Evolutionary conservation across 1,284 basidiomycete species (phyloP).

Genomic region (Leccinum subrobustum): DNA sequence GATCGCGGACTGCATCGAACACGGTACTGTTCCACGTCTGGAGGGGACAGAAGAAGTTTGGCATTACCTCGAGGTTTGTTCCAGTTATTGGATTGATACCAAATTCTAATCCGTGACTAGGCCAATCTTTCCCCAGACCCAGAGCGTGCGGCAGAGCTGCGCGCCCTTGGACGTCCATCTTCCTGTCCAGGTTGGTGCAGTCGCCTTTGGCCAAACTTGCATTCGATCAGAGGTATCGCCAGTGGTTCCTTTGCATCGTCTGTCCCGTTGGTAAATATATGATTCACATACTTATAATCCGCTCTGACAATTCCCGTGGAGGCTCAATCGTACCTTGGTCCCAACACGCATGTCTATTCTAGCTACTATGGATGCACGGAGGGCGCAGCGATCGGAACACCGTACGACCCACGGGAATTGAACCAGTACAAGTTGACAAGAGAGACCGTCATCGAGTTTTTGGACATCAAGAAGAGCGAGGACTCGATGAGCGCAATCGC

Average conservation of each 20-base stretch:
- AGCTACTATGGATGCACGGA: background rate
- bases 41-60: slow-evolving; percentile 5
- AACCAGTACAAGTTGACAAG: background rate
- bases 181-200: background rate
- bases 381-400: background rate
- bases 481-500: background rate
- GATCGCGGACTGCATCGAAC: slow-evolving; percentile 7
- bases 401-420: background rate
- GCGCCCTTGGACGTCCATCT: background rate
- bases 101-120: background rate
- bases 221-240: background rate
- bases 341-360: background rate
- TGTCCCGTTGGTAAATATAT: background rate
- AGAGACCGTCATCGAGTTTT: background rate
- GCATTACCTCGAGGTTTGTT: slow-evolving; percentile 7
- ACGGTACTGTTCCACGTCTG: slow-evolving; percentile 10
- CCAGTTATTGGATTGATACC: background rate
- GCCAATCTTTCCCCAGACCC: background rate
- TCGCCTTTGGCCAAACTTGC: background rate
- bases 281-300: background rate
- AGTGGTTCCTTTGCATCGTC: slow-evolving; percentile 1
- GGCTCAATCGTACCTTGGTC: slow-evolving; percentile 2
- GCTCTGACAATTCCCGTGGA: background rate
- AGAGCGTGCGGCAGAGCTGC: slow-evolving; percentile 1
- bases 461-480: background rate